Conservation (phyloP, 768 basidiomycete genomes). For the Leucogyrophana mollusca region DNA sequence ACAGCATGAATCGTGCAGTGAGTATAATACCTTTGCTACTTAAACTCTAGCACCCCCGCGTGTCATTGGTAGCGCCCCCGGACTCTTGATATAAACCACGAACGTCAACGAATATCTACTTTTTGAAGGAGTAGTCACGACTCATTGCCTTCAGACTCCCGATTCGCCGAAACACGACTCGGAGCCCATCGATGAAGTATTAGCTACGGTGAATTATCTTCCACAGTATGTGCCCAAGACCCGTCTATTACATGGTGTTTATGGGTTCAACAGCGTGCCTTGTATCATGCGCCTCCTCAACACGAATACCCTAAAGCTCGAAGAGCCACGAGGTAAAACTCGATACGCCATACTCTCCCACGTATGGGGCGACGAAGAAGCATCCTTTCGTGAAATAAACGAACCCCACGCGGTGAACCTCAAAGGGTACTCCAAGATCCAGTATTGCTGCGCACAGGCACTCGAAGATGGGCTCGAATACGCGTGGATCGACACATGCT, state of each 20-base stretch:
- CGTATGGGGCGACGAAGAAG: too few relatives aligned
- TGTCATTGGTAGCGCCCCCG: too few relatives aligned
- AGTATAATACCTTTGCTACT: too few relatives aligned
- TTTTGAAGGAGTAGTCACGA: slow-evolving; percentile 11
- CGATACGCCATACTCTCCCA: not conserved
- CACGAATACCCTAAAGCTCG: too few relatives aligned
- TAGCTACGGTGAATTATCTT: slow-evolving; percentile 16
- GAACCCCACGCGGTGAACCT: too few relatives aligned
- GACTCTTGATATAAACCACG: slow-evolving; percentile 25
- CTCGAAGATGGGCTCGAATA: not conserved
- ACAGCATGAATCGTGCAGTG: too few relatives aligned
- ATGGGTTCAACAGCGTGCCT: too few relatives aligned
- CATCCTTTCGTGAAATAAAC: too few relatives aligned
- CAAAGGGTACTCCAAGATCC: not conserved
- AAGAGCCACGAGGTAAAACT: too few relatives aligned
- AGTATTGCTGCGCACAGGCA: not conserved
- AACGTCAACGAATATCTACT: slow-evolving; percentile 25
- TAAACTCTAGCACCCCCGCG: too few relatives aligned
- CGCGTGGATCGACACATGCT: slow-evolving; percentile 1
- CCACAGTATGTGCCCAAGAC: slow-evolving; percentile 14
- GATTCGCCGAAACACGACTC: slow-evolving; percentile 20
- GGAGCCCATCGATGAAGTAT: slow-evolving; percentile 34
- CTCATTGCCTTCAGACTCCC: slow-evolving; percentile 24
- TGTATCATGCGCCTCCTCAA: too few relatives aligned
- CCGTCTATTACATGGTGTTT: slow-evolving; percentile 21